Percentiles rank a stretch among this genome's conserved stretches.
Evolutionary conservation across 2,329 filamentous ascomycete species (phyloP).

Genomic region (Sporothrix protearum): DNA sequence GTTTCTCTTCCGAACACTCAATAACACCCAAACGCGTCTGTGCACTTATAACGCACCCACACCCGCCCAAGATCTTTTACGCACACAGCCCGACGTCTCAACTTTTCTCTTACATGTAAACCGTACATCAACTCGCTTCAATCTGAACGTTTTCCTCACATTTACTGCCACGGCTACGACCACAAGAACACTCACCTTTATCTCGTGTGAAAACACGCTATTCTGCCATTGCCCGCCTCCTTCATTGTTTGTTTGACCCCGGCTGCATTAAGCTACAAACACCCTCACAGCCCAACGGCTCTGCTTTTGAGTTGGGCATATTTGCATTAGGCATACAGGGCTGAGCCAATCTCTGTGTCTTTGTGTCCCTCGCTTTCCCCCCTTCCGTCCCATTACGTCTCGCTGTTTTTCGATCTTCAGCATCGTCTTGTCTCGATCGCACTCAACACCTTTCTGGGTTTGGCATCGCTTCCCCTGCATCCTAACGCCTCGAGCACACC

Average conservation of each 20-base stretch:
- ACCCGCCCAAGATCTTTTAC: neutral
- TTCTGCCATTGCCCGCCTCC: neutral
- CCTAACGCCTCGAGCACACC: neutral
- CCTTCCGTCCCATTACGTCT: neutral
- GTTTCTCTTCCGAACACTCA: neutral
- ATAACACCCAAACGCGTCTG: neutral
- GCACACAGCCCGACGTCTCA: slow-evolving; percentile 25
- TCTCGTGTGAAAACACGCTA: neutral
- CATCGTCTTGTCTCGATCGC: neutral
- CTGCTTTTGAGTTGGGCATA: slow-evolving; percentile 47
- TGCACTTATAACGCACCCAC: slow-evolving; percentile 20
- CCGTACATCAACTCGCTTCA: slow-evolving; percentile 24
- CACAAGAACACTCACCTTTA: neutral
- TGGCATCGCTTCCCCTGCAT: neutral
- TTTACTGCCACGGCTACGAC: neutral
- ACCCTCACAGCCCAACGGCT: neutral
- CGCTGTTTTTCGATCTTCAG: neutral
- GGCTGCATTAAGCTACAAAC: slow-evolving; percentile 13
- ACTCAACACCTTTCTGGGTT: neutral
- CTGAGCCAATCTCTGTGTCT: slow-evolving; percentile 8
- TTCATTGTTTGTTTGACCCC: neutral
- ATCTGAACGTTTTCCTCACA: neutral
- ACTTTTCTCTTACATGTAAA: slow-evolving; percentile 24
- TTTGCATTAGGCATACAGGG: slow-evolving; percentile 44
- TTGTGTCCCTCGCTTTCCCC: neutral